Evolutionary conservation across 805 yeast species (phyloP).

Genomic region (Metschnikowia kunwiensis): DNA sequence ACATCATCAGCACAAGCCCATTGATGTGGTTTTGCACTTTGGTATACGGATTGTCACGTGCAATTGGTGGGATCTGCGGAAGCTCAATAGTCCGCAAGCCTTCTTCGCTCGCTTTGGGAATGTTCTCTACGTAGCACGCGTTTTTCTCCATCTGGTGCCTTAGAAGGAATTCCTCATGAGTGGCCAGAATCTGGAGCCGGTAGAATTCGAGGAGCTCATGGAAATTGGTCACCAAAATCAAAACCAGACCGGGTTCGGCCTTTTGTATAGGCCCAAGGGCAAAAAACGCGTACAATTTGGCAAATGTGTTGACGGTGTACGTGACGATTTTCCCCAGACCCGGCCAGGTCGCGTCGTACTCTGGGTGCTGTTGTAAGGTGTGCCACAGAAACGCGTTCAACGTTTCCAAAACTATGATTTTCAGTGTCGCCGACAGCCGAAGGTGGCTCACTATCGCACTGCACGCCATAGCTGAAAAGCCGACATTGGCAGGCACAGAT

Average conservation of each 20-base stretch:
- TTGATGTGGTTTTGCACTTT: constrained; percentile 32
- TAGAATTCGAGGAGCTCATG: constrained; percentile 38
- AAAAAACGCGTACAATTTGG: constrained; percentile 24
- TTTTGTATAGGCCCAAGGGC: constrained; percentile 12
- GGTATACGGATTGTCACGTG: constrained; percentile 28
- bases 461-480: constrained; percentile 20
- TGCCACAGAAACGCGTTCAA: constrained; percentile 30
- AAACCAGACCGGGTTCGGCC: constrained; percentile 10
- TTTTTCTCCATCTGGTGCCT: constrained; percentile 32
- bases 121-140: constrained; percentile 18
- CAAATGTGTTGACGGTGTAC: constrained; percentile 28
- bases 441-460: constrained; percentile 32
- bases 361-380: constrained; percentile 20
- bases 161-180: constrained; percentile 33
- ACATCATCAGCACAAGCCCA: constrained; percentile 25
- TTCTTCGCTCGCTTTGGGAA: constrained; percentile 21
- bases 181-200: constrained; percentile 30
- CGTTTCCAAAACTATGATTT: constrained; percentile 32
- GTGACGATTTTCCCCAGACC: constrained; percentile 9
- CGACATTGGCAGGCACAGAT: constrained; percentile 32
- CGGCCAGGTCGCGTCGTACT: constrained; percentile 23
- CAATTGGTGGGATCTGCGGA: constrained; percentile 31
- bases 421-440: constrained; percentile 8
- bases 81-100: constrained; percentile 23
- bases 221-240: constrained; percentile 30